Evolutionary conservation across 2,329 filamentous ascomycete species (phyloP).

Genomic region (Clathrospora elynae): DNA sequence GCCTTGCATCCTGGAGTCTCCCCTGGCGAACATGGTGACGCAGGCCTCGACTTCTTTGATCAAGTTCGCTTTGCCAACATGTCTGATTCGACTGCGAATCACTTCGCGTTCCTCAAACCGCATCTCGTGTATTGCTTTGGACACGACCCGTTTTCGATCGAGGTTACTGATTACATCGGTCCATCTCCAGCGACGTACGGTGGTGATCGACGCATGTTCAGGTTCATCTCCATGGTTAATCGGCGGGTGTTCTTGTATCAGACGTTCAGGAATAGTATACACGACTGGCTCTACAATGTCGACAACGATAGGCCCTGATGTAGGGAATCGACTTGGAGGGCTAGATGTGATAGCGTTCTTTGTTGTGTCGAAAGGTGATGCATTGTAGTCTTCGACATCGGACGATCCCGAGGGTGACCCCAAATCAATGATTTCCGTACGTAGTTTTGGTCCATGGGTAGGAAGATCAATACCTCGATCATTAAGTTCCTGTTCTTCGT

Average conservation of each 20-base stretch:
- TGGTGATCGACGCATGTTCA: slow-evolving; percentile 33
- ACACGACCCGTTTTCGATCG: slow-evolving; percentile 53
- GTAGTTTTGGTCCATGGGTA: not conserved
- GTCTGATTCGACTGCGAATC: slow-evolving; percentile 27
- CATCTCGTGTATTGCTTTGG: slow-evolving; percentile 50
- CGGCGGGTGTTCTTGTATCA: not conserved
- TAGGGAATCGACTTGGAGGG: not conserved
- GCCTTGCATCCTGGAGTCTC: slow-evolving; percentile 31
- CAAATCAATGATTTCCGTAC: slow-evolving; percentile 25
- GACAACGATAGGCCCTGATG: slow-evolving; percentile 6
- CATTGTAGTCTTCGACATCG: slow-evolving; percentile 3
- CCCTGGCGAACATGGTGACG: slow-evolving; percentile 28
- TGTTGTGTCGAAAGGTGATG: not conserved
- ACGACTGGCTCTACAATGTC: slow-evolving; percentile 11
- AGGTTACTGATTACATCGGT: slow-evolving; percentile 41
- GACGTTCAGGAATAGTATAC: not conserved
- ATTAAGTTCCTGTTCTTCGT: slow-evolving; percentile 6
- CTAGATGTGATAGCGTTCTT: not conserved
- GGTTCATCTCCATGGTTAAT: slow-evolving; percentile 21
- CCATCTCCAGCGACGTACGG: slow-evolving; percentile 43
- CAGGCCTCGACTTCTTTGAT: slow-evolving; percentile 33
- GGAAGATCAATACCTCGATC: not conserved
- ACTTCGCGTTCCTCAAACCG: slow-evolving; percentile 22
- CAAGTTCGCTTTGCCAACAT: slow-evolving; percentile 26
- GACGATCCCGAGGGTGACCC: slow-evolving; percentile 23